phyloP scores from a whole-genome alignment of 345 rosid genomes.

The Syzygium grande region DNA sequence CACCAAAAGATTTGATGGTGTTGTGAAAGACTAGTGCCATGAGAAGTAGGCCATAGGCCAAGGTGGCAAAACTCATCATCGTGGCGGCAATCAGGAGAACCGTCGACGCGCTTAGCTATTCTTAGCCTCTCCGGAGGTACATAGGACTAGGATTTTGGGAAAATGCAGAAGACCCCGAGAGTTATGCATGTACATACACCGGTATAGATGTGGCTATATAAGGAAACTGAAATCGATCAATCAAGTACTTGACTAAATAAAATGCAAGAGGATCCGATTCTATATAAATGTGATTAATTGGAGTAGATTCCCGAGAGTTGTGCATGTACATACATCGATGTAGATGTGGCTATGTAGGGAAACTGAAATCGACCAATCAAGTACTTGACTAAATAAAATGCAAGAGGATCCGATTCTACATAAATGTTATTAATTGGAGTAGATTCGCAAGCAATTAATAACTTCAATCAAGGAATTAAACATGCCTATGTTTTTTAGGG shows the following conservation, averaged over 20 bases:
- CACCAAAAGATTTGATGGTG: background rate
- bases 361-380: background rate
- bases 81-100: background rate
- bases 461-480: background rate
- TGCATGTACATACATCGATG: too few species aligned
- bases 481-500: too few species aligned
- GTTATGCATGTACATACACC: too few species aligned
- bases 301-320: too few species aligned
- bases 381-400: too few species aligned
- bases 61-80: background rate
- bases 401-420: background rate
- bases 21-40: background rate
- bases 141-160: too few species aligned
- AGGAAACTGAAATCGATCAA: too few species aligned
- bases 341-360: background rate
- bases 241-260: too few species aligned
- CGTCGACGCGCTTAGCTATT: background rate
- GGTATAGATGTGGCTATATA: too few species aligned
- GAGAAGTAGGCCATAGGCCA: background rate
- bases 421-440: rapidly evolving
- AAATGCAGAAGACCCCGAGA: too few species aligned
- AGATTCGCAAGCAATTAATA: background rate
- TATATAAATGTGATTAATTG: too few species aligned
- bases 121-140: background rate
- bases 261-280: too few species aligned